Percentiles rank a stretch among this genome's conserved stretches.
Conservation (phyloP, 768 basidiomycete species). For the Mycena chlorophos region DNA sequence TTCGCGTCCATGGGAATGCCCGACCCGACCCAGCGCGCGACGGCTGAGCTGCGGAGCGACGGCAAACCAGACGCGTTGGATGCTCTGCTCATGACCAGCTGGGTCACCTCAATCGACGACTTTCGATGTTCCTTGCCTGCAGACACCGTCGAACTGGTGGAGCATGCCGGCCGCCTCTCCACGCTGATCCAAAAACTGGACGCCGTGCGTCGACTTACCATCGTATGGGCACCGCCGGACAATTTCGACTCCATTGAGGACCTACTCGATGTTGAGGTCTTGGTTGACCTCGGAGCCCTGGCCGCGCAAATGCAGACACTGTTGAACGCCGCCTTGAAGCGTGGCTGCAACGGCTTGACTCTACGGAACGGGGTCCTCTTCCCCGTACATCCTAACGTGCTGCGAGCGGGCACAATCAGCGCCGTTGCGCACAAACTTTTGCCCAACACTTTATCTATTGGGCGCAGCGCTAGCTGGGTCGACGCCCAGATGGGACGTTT, state of each 20-base stretch:
- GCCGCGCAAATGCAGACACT: conserved; percentile 11
- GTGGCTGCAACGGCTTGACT: conserved; percentile 16
- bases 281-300: not conserved
- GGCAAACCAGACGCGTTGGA: conserved; percentile 4
- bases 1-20: conserved; percentile 9
- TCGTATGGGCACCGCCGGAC: conserved; percentile 6
- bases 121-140: conserved; percentile 13
- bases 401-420: conserved; percentile 1
- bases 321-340: conserved; percentile 15
- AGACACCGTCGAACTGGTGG: conserved; percentile 1
- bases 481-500: not conserved
- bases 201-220: conserved; percentile 9
- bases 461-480: not conserved
- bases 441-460: not conserved
- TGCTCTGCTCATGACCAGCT: conserved; percentile 17
- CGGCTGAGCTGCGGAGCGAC: not conserved
- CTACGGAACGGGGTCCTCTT: conserved; percentile 15
- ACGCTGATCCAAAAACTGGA: conserved; percentile 10
- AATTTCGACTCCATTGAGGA: not conserved
- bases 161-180: conserved; percentile 11
- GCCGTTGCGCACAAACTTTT: conserved; percentile 10
- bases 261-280: not conserved
- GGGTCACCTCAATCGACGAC: conserved; percentile 5
- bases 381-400: not conserved
- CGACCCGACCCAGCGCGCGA: conserved; percentile 8